phyloP scores from a whole-genome alignment of 192 early-diverging fungal species.

The Coemansia sp. region DNA sequence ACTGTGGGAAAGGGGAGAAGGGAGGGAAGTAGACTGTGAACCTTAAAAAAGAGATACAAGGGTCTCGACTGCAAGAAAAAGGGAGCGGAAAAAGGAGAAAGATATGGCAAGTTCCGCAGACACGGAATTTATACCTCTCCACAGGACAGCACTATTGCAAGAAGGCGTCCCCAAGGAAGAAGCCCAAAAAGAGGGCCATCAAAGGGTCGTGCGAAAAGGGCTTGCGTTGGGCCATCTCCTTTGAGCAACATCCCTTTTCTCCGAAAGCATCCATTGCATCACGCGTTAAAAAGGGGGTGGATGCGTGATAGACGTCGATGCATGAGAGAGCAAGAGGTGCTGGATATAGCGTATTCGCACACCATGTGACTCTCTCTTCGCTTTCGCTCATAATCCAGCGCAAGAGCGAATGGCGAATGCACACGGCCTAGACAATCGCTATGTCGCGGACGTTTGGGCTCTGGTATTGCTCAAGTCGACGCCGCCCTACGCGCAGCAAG shows the following conservation, averaged over 20 bases:
- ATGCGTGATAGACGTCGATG: background rate
- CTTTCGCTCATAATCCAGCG: background rate
- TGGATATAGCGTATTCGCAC: background rate
- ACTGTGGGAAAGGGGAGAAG: background rate
- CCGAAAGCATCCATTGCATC: background rate
- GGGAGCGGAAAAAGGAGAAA: background rate
- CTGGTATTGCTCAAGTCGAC: conserved; percentile 63
- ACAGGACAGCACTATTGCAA: background rate
- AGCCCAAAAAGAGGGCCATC: background rate
- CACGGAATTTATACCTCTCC: background rate
- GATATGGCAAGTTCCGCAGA: background rate
- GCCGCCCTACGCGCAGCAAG: conserved; percentile 62
- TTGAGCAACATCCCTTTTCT: background rate
- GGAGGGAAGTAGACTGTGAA: background rate
- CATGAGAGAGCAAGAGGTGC: background rate
- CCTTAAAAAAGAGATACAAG: background rate
- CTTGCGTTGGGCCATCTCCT: background rate
- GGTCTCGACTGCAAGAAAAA: background rate
- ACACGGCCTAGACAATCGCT: background rate
- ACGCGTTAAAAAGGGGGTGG: background rate
- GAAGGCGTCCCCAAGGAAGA: background rate
- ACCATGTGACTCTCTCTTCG: background rate
- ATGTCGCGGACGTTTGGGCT: conserved; percentile 64
- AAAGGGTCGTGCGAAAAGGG: background rate
- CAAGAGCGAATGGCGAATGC: background rate